Base-by-base conservation (phyloP, 805 yeast genomes). In the Brettanomyces nanus region DNA sequence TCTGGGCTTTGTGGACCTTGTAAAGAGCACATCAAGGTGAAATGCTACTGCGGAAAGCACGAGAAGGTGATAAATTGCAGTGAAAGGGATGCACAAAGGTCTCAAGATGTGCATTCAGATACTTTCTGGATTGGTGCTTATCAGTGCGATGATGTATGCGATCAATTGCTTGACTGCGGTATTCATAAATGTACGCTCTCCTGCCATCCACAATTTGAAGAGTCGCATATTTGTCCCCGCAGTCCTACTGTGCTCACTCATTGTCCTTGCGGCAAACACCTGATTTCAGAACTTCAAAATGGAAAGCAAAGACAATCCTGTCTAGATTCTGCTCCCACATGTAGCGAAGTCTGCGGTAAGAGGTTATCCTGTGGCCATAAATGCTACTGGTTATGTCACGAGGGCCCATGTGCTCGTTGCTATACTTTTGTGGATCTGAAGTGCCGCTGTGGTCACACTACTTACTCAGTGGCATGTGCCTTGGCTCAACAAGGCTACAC, bases 1-100 rank as follows among this genome's bases (percentile, higher is more conserved):
- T 53, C 63, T n/a, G 95, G 95, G 0, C 63, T 83, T 18, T 87
- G 96, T 63, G 95, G 94, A 0, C 65, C 68, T 5, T 87, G 96
- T 56, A 59, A 68, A 6, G 71, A 66, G 36, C 45, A 51, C 2
- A 56, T 81, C 1, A 52, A 50, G 4, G 70, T 71, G 1, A 56
- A 48, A 17, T 87, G 96, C 56, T 87, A 84, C 53, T 87, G 97
- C 63, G 95, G 95, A 1, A 63, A 66, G 26, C 66, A 73, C 7
- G 48, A 56, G 1, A 58, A 65, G 20, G 46, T 53, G 7, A 54
- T 75, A 14, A 48, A 61, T 45, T 76, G 87, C 55, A 48, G 58
- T 43, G 64, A 69, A 25, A 54, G 64, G 40, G 48, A 52, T 17
- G 68, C 77, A 3, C 51, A 38, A 61, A 64, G 43, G 38, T 46